Evolutionary conservation across 768 basidiomycete species (phyloP), one percentile per base, ranked within the genome.

Genomic region (Boletus pseudopeckii): DNA sequence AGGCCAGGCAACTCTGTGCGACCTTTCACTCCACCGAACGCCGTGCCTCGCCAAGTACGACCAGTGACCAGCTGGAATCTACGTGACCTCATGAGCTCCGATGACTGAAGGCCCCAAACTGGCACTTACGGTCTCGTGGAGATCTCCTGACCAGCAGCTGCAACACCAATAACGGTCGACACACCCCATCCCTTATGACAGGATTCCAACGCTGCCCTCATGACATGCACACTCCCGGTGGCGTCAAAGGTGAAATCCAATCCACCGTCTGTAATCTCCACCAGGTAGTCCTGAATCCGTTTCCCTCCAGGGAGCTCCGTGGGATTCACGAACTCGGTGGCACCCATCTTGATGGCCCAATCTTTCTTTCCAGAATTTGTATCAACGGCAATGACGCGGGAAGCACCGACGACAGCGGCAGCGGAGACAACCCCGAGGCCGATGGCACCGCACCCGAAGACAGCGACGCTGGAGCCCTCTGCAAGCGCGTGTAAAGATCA

Each of bases 111-210:
- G 48, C 17, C 18, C 14, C 33, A 44, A 49, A 42, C 11, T 5
- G 36, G 30, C 22, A 74, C 88, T 70, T 64, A 90, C 80, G 93
- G 93, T 57, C 93, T 77, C 37, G 93, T 95, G 11, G 88, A 81
- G 57, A 95, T 93, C 72, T 98, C 97, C 64, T 97, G 86, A 7
- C 97, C 97, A 18, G 97, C 93, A 22, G 94, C 93, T 4, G 97
- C 97, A 39, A 99, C 97, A 55, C 96, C 96, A 55, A 99, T 98
- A 60, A 99, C 69, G 52, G 92, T 98, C 53, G 86, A 92, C 40
- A 98, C 87, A 62, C 97, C 97, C 97, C 97, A 99, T 14, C 97
- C 97, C 70, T 98, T 98, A 74, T 99, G 97, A 72, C 94, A 98
- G n/a, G 94, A 90, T 74, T 99, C 97, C 44, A 99, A 82, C 24